phyloP scores from a whole-genome alignment of 1,284 basidiomycete genomes.

The Phylloporus gajari region DNA sequence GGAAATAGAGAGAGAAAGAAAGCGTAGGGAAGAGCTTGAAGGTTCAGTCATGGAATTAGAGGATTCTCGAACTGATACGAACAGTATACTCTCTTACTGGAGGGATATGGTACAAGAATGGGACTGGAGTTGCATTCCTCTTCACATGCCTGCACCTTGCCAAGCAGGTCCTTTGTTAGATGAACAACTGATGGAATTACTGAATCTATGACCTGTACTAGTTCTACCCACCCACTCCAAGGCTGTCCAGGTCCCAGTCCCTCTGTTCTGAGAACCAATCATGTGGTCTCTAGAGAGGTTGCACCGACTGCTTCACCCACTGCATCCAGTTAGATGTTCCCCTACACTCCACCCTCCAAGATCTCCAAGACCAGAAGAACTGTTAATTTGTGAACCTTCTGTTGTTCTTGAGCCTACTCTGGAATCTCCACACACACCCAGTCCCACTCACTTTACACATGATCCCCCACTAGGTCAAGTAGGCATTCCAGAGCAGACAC shows the following conservation, averaged over 20 bases:
- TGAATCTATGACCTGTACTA: conserved; percentile 55
- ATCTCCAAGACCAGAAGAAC: conserved; percentile 8
- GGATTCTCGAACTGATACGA: conserved; percentile 40
- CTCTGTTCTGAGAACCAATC: conserved; percentile 30
- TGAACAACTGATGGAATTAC: conserved; percentile 68
- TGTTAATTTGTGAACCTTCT: conserved; percentile 13
- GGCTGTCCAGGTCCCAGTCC: conserved; percentile 49
- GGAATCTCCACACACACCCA: conserved; percentile 19
- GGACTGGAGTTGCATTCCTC: conserved; percentile 38
- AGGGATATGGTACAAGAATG: conserved; percentile 30
- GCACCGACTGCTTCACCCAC: conserved; percentile 26
- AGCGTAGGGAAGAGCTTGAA: conserved; percentile 19
- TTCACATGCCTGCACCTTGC: conserved; percentile 55
- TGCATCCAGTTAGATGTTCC: conserved; percentile 18
- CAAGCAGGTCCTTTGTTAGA: conserved; percentile 62
- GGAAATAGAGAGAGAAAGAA: conserved; percentile 11
- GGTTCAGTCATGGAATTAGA: conserved; percentile 37
- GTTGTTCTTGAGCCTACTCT: conserved; percentile 21
- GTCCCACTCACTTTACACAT: conserved; percentile 9
- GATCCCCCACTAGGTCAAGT: conserved; percentile 25
- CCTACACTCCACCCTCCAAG: conserved; percentile 6
- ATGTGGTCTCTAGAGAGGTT: conserved; percentile 33
- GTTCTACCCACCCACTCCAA: conserved; percentile 61
- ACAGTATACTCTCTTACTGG: conserved; percentile 40
- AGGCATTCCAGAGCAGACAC: conserved; percentile 32